Base-by-base conservation (phyloP, 2,329 filamentous ascomycete species). In the Chlorencoelia australis region DNA sequence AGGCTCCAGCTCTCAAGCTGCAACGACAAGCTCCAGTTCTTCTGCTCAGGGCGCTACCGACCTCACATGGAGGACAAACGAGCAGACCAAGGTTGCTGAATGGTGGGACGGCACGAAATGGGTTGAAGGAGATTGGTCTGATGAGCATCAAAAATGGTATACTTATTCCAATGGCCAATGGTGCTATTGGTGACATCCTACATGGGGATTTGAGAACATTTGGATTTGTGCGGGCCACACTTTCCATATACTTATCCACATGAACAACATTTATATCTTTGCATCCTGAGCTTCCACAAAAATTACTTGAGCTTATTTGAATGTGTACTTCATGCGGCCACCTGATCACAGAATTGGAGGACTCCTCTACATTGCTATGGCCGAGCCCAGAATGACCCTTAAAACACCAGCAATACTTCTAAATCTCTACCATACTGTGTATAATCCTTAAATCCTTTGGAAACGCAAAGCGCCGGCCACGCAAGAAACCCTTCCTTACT, bases 81-180 rank as follows among this genome's bases (percentile, higher is more conserved):
- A n/a, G n/a, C n/a, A n/a, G n/a, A n/a, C n/a, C n/a, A n/a, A 32
- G 6, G 16, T 26, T 37, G 35, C 35, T 32, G 35, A 37, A 37
- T 37, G 28, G 28, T 37, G 28, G 28, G 35, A 32, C 27, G 35
- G 35, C 28, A 32, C 35, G 35, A 37, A 32, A 37, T 37, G 35
- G 28, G 35, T 32, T 37, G 20, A 7, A 32, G 28, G 35, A 37
- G 35, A 32, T 32, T 37, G 28, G 37, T 34, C n/a, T n/a, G n/a
- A n/a, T n/a, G n/a, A n/a, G n/a, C n/a, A n/a, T n/a, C n/a, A n/a
- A n/a, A n/a, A n/a, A 30, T 39, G 30, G 24, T 39, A 39, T 34
- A 31, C 37, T 35, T 37, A 17, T 37, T 37, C 31, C 30, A 39
- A 39, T 33, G 36, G 36, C 30, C 7, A 39, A 39, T 39, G 36